phyloP scores from a whole-genome alignment of 2,329 filamentous ascomycete genomes.

The Arthrobotrys iridis region DNA sequence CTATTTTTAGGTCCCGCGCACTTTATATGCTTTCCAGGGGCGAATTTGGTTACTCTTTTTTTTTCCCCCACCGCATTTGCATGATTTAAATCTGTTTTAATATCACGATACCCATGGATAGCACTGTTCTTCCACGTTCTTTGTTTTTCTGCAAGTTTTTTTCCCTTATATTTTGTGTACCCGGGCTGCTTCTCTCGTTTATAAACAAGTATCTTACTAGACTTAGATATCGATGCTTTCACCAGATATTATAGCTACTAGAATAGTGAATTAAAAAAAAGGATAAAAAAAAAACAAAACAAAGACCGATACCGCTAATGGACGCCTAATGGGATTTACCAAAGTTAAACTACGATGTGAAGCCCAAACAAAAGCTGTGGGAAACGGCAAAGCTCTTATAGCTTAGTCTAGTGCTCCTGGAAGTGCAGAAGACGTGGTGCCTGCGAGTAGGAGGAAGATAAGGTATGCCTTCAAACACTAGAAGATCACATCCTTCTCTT shows the following conservation, averaged over 20 bases:
- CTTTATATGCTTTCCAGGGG: conserved; percentile 10
- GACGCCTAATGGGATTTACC: conserved; percentile 33
- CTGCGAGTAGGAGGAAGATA: conserved; percentile 21
- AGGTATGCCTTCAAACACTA: conserved; percentile 52
- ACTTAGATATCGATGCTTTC: conserved; percentile 19
- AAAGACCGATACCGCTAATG: conserved; percentile 41
- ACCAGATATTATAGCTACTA: conserved; percentile 40
- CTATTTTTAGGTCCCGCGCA: conserved; percentile 13
- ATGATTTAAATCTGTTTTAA: conserved; percentile 5
- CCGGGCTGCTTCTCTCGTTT: conserved; percentile 1
- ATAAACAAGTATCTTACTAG: conserved; percentile 12
- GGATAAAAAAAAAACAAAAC: conserved; percentile 2
- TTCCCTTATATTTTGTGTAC: background rate
- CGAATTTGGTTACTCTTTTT: conserved; percentile 3
- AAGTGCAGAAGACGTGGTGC: conserved; percentile 17
- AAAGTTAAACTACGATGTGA: conserved; percentile 13
- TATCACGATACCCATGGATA: conserved; percentile 53
- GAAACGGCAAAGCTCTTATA: background rate
- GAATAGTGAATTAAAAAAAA: conserved; percentile 21
- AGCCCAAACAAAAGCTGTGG: too few species aligned
- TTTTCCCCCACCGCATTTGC: background rate
- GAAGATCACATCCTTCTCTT: conserved; percentile 61
- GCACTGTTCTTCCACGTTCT: too few species aligned
- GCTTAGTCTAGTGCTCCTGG: background rate
- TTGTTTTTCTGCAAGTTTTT: conserved; percentile 8